Conservation (phyloP, 306 rosid species). For the Hippophae gyantsensis region DNA sequence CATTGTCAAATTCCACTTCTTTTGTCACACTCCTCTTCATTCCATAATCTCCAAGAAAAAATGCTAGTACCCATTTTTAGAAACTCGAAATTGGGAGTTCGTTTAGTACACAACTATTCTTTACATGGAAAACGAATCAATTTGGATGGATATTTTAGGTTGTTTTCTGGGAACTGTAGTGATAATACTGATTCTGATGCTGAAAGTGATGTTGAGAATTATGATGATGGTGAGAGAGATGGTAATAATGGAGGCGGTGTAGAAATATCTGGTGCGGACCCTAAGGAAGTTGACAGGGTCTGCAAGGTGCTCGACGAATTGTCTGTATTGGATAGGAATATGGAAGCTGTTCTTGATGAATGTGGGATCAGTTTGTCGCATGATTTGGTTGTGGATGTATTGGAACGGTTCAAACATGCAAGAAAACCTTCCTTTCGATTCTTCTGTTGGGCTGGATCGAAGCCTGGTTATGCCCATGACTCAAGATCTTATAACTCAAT, state of each 20-base stretch:
- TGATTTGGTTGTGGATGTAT: constrained; percentile 72
- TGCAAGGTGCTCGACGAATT: constrained; percentile 85
- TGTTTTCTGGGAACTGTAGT: constrained; percentile 26
- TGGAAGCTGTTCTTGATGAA: constrained; percentile 88
- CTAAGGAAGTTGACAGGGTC: constrained; percentile 50
- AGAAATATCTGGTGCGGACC: constrained; percentile 34
- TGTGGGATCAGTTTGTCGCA: constrained; percentile 47
- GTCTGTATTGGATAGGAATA: constrained; percentile 81
- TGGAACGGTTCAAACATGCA: constrained; percentile 69
- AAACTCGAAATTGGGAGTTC: constrained; percentile 4
- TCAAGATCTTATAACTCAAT: constrained; percentile 56
- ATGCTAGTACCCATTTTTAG: constrained; percentile 28
- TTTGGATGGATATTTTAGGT: constrained; percentile 7
- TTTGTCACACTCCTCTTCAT: constrained; percentile 78
- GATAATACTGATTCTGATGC: constrained; percentile 27
- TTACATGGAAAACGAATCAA: constrained; percentile 12
- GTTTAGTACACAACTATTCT: neutral
- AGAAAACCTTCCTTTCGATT: constrained; percentile 83
- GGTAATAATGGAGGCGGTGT: constrained; percentile 6
- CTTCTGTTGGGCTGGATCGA: constrained; percentile 75
- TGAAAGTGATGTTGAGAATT: constrained; percentile 28
- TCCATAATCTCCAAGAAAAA: constrained; percentile 46
- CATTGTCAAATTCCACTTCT: constrained; percentile 59
- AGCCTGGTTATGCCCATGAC: constrained; percentile 56
- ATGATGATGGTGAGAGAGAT: constrained; percentile 9